Evolutionary conservation across 441 rosid genomes (phyloP).

Genomic region (Adansonia madagascariensis): DNA sequence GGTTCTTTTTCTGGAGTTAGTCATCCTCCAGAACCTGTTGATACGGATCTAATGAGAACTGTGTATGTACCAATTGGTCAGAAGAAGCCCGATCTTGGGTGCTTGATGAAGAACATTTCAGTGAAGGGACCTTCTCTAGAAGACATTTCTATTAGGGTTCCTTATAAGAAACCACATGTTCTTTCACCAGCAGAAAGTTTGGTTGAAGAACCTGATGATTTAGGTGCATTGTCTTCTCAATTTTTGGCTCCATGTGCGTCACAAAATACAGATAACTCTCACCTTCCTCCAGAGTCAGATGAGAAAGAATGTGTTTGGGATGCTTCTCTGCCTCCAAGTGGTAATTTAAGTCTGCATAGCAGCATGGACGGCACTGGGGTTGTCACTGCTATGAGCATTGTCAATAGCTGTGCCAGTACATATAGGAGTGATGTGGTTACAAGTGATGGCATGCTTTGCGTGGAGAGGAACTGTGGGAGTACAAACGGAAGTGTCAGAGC

Average conservation of each 20-base stretch:
- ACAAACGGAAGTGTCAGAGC: constrained; percentile 67
- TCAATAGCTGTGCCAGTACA: constrained; percentile 72
- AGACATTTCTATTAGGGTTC: constrained; percentile 68
- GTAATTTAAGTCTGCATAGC: constrained; percentile 79
- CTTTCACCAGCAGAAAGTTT: constrained; percentile 69
- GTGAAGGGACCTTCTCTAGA: constrained; percentile 75
- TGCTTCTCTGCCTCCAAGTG: constrained; percentile 90
- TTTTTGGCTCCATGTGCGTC: constrained; percentile 59
- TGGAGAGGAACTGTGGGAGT: constrained; percentile 73
- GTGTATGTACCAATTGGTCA: constrained; percentile 69
- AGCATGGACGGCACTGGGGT: constrained; percentile 76
- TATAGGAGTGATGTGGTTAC: constrained; percentile 64
- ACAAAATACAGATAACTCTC: constrained; percentile 62
- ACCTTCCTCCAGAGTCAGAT: constrained; percentile 60
- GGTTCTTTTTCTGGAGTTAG: constrained; percentile 81
- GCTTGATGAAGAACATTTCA: constrained; percentile 66
- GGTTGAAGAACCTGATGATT: constrained; percentile 63
- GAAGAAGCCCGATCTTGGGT: constrained; percentile 60
- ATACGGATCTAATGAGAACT: constrained; percentile 71
- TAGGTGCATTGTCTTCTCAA: constrained; percentile 48
- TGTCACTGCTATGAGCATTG: constrained; percentile 79
- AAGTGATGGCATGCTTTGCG: constrained; percentile 78
- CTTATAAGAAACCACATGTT: constrained; percentile 57
- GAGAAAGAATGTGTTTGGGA: constrained; percentile 96
- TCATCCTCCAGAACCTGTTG: constrained; percentile 90